Base-by-base conservation (phyloP, 1,284 basidiomycete species). In the Singerocomus inundabilis region DNA sequence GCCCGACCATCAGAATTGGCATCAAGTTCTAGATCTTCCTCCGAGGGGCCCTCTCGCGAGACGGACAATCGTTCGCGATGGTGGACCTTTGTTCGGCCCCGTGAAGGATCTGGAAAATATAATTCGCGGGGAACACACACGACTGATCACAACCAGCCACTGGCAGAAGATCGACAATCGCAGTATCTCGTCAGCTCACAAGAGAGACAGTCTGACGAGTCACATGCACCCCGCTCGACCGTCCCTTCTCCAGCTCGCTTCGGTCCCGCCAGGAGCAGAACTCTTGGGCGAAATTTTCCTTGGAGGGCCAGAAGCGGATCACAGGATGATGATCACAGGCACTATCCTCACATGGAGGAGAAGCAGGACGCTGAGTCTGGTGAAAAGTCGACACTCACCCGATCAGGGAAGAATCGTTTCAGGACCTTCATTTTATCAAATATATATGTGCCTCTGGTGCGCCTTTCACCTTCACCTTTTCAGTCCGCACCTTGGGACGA, bases 391-490 rank as follows among this genome's bases (percentile, higher is more conserved):
- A 66, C 30, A 51, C 62, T 48, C 79, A 75, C 78, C 64, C 70
- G 49, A 65, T 63, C 70, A 56, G 70, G 79, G 44, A 78, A 71
- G 62, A 84, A 82, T 60, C 72, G 75, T 39, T 59, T 86, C 44
- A 75, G 85, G 47, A 64, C 72, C 15, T 91, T 87, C 60, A 78
- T 90, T 51, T 70, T 91, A 32, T 78, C 75, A 44, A 88, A 91
- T 56, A 69, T 77, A 46, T 89, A 88, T 66, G 85, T 89, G 45
- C 89, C 89, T 46, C 64, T 91, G 72, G 89, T 90, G 57, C 47
- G 79, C 67, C 44, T 33, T 21, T 35, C 16, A 11, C 26, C 43
- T 32, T 25, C 5, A 44, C 36, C 43, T 31, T 42, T 45, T 44
- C 39, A 34, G 57, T 40, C 28, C 49, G 44, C 46, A 64, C 67